Conservation (phyloP, 495 filamentous ascomycete genomes). For the Tuber magnatum region DNA sequence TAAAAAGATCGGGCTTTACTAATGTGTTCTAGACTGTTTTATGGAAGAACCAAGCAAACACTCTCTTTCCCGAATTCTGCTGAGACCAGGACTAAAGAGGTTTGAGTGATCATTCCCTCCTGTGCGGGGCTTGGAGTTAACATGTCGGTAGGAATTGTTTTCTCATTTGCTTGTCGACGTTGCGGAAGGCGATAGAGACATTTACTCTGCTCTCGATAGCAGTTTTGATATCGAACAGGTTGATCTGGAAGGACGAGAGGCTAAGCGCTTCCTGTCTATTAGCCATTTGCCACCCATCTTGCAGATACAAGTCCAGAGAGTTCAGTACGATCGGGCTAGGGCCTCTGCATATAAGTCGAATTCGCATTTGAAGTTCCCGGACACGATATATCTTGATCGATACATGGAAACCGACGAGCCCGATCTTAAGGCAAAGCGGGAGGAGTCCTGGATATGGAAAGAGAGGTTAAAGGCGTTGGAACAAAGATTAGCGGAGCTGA, state of each 20-base stretch:
- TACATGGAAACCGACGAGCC: conserved; percentile 66
- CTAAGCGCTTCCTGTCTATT: conserved; percentile 69
- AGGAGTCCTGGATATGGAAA: conserved; percentile 68
- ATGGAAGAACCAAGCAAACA: conserved; percentile 49
- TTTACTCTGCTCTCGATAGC: conserved; percentile 76
- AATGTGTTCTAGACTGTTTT: conserved; percentile 49
- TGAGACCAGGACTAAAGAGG: conserved; percentile 40
- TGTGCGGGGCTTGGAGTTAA: not conserved
- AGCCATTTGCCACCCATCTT: conserved; percentile 70
- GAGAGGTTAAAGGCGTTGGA: conserved; percentile 54
- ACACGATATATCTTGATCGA: conserved; percentile 78
- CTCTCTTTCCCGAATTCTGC: conserved; percentile 37
- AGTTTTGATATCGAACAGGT: conserved; percentile 72
- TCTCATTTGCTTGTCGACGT: conserved; percentile 60
- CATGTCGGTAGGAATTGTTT: conserved; percentile 49
- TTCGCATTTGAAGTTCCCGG: conserved; percentile 64
- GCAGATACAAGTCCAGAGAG: conserved; percentile 80
- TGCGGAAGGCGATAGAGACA: conserved; percentile 54
- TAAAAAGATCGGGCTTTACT: conserved; percentile 1
- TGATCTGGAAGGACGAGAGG: conserved; percentile 55
- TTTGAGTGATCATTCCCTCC: conserved; percentile 1
- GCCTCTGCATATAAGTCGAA: conserved; percentile 65
- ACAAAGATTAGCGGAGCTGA: conserved; percentile 46
- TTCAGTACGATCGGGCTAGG: conserved; percentile 57
- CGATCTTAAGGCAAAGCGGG: conserved; percentile 54